phyloP scores from a whole-genome alignment of 257 asterid species.

The Eucommia ulmoides region DNA sequence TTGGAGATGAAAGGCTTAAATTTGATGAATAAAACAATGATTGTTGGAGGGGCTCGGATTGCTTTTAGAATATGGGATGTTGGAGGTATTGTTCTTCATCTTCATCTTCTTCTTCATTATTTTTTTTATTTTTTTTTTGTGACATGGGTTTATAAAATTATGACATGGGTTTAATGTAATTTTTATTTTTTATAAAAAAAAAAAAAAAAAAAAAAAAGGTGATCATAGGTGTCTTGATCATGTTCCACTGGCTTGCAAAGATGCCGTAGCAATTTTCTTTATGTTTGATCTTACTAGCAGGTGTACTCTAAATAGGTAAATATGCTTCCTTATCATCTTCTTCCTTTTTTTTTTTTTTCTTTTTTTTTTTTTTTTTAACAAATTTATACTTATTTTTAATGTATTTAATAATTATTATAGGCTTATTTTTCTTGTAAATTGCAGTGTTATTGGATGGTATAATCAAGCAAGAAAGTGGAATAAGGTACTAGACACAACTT shows the following conservation, averaged over 20 bases:
- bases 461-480: constrained; percentile 81
- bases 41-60: constrained; percentile 64
- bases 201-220: constrained; percentile 24
- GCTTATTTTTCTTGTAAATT: constrained; percentile 6
- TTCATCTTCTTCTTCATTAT: neutral
- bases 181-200: neutral
- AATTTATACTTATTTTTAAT: no score
- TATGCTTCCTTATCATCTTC: constrained; percentile 29
- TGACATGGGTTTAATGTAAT: neutral
- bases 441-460: constrained; percentile 78
- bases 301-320: no score
- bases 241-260: constrained; percentile 88
- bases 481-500: constrained; percentile 35
- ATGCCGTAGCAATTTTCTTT: constrained; percentile 73
- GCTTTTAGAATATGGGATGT: constrained; percentile 90
- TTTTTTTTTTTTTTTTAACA: neutral
- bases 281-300: constrained; percentile 93
- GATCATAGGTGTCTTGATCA: constrained; percentile 54
- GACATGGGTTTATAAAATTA: neutral
- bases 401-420: neutral
- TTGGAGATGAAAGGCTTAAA: constrained; percentile 71
- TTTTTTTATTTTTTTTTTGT: no score
- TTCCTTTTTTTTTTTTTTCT: neutral
- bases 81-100: constrained; percentile 52
- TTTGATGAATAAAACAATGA: constrained; percentile 57